These are phyloP conservation scores for Claviceps digitariae DNA, from an alignment of 2,329 filamentous ascomycete species.

Conservation along the genomic window DNA sequence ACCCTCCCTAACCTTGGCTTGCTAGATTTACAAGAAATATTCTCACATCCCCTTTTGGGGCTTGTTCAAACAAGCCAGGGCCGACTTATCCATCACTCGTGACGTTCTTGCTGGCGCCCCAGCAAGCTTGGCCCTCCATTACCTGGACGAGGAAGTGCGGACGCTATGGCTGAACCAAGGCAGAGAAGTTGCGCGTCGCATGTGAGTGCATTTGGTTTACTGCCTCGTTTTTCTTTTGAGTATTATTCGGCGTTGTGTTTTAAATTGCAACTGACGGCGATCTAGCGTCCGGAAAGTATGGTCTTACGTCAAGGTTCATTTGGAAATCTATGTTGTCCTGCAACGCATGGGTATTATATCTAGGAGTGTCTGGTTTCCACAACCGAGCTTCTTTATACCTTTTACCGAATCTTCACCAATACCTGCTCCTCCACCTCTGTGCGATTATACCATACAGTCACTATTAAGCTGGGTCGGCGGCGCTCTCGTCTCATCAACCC, in stretches of 20 bases:
- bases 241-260: too few species aligned
- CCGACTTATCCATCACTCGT: slow-evolving; percentile 16
- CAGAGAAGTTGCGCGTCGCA: slow-evolving; percentile 10
- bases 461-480: slow-evolving; percentile 30
- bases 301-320: slow-evolving; percentile 33
- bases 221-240: background rate
- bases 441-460: slow-evolving; percentile 23
- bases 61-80: slow-evolving; percentile 19
- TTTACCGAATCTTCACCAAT: slow-evolving; percentile 39
- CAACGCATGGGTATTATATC: slow-evolving; percentile 37
- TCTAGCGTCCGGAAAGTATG: slow-evolving; percentile 19
- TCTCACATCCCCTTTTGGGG: slow-evolving; percentile 34
- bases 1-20: background rate
- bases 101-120: slow-evolving; percentile 22
- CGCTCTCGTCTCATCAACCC: slow-evolving; percentile 28
- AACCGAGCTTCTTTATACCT: slow-evolving; percentile 37
- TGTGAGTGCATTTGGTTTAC: slow-evolving; percentile 12
- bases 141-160: slow-evolving; percentile 15
- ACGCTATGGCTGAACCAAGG: slow-evolving; percentile 13
- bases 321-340: slow-evolving; percentile 38
- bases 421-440: slow-evolving; percentile 27
- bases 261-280: slow-evolving; percentile 5
- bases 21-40: slow-evolving; percentile 37
- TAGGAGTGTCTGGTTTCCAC: slow-evolving; percentile 27
- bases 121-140: slow-evolving; percentile 15